Evolutionary conservation across 768 basidiomycete genomes (phyloP).

Genomic region (Fomitopsis pulvina): DNA sequence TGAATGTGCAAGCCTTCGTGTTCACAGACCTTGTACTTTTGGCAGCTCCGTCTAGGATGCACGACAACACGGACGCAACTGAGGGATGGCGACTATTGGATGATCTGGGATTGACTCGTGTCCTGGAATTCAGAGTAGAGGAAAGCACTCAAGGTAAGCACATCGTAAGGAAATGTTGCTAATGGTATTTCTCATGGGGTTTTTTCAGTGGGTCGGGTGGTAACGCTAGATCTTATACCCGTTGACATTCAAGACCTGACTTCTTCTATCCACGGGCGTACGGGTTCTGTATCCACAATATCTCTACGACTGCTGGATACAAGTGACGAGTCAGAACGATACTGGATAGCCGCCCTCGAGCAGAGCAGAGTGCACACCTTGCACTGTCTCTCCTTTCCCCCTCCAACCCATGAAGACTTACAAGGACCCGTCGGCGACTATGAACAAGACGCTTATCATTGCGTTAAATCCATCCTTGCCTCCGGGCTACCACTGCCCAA

Average conservation of each 20-base stretch:
- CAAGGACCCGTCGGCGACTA: conserved; percentile 23
- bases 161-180: not conserved
- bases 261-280: conserved; percentile 28
- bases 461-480: conserved; percentile 33
- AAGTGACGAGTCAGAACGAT: conserved; percentile 9
- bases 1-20: conserved; percentile 30
- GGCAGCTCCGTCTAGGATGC: conserved; percentile 28
- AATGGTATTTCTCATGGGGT: not conserved
- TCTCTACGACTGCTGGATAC: conserved; percentile 30
- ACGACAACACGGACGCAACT: conserved; percentile 7
- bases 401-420: conserved; percentile 22
- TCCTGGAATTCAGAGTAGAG: conserved; percentile 42
- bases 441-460: conserved; percentile 26
- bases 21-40: conserved; percentile 71
- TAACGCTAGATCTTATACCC: conserved; percentile 48
- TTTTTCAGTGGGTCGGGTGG: conserved; percentile 1
- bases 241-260: conserved; percentile 34
- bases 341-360: conserved; percentile 49
- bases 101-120: conserved; percentile 37
- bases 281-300: conserved; percentile 27
- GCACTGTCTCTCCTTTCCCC: conserved; percentile 35
- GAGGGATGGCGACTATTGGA: conserved; percentile 37
- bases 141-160: conserved; percentile 13
- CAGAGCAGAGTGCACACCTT: conserved; percentile 45
- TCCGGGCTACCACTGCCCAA: conserved; percentile 57